Evolutionary conservation across 306 rosid genomes (phyloP), one percentile per base, ranked within the genome.

Genomic region (Quercus berberidifolia): DNA sequence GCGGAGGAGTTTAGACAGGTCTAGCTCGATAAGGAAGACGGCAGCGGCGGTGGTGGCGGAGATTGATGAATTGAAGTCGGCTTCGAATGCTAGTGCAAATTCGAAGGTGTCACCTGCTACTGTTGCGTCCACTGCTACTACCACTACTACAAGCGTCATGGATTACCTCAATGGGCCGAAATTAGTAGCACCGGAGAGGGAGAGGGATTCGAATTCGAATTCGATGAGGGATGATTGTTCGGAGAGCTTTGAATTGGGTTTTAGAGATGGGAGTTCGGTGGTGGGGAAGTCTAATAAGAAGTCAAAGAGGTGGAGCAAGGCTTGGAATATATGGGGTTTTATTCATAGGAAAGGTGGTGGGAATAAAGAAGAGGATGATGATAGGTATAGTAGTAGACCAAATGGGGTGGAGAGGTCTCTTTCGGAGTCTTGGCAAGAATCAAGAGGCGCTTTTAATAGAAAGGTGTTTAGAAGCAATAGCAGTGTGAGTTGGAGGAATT

Each of bases 21-120:
- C 99, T 71, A 95, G 80, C 84, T 95, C 99, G 8, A 89, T 95
- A 15, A 59, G 98, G 83, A 95, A 89, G 81, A 91, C 98, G 9
- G 99, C 98, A 0, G 98, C 95, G 58, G 99, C 97, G 1, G 97
- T 93, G 71, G 97, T 95, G 81, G 98, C 97, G 2, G 99, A 95
- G 75, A 90, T 93, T 76, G 98, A 95, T 58, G 99, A 95, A 41
- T 69, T 91, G 84, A 95, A 91, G 80, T 80, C 90, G 3, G 93
- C 84, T 85, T 89, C 94, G 0, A 90, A 89, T 71, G 87, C 97
- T 0, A 94, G 90, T 78, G 96, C 94, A 0, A 90, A 89, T 71
- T 86, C 97, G 0, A 94, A 92, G 79, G 96, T 94, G 55, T 82
- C 89, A 46, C 94, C 96, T 25, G 90, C 89, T 9, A 80, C 89